Evolutionary conservation across 176 grass and related monocot genomes (phyloP), one percentile per base, ranked within the genome.

Genomic region (Musa schizocarpa): DNA sequence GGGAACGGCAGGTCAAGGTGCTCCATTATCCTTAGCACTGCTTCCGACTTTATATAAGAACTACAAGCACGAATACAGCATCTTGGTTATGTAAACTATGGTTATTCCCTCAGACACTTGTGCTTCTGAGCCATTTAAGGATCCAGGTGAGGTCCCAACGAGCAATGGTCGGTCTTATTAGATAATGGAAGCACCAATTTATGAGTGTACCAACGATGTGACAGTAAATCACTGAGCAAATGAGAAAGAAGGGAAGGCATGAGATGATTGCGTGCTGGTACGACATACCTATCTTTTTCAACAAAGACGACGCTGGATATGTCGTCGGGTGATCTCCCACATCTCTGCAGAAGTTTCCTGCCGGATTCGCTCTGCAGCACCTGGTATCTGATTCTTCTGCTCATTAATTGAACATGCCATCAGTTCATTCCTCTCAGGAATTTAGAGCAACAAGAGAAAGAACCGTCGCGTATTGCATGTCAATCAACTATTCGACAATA

Each of bases 221-320:
- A 64, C 2, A 25, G 2, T 64, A 9, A 3, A 8, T 10, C 2
- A 64, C 9, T 11, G 9, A 14, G 34, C 48, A 43, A 1, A 43
- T 43, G 1, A 6, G 16, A 50, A 43, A 69, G 34, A 43, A 43
- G 34, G 34, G 34, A 43, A 43, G 34, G 34, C 34, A 43, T 43
- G 34, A 6, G 34, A 43, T 43, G 34, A 43, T 43, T 43, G 3
- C 3, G 34, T 43, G 34, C 34, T 43, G 34, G 34, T 43, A 43
- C 34, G 34, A 43, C 34, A 12, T 77, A 89, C 95, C 88, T 91
- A 52, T 98, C 84, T 62, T 89, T 89, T 80, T 93, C 90, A 13
- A 98, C 95, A 43, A 93, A 82, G 51, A 98, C 90, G 20, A 98
- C 95, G 54, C 95, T 98, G n/a, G 90, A 98, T 73, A 98, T 98